These are phyloP conservation scores for Ustilago tritici DNA, from an alignment of 1,284 basidiomycete genomes.

Conservation along the genomic window DNA sequence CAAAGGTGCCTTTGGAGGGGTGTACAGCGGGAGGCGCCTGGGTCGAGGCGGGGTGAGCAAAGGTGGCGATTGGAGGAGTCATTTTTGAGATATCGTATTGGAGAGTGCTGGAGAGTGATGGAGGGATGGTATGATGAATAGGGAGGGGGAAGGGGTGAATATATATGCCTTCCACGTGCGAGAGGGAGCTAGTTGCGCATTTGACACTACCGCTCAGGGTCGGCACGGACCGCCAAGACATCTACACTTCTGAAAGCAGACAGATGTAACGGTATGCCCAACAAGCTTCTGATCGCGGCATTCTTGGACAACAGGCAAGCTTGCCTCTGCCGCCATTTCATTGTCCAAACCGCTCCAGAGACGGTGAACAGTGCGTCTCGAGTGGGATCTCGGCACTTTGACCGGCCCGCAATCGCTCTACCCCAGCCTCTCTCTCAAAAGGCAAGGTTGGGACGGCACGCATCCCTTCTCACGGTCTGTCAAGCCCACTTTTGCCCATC, in stretches of 20 bases:
- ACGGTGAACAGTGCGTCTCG: neutral
- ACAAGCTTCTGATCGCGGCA: too few relatives aligned
- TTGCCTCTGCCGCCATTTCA: too few relatives aligned
- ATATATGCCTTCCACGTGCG: neutral
- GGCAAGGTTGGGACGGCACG: neutral
- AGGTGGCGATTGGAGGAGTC: slow-evolving; percentile 60
- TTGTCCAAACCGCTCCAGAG: neutral
- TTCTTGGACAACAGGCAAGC: too few relatives aligned
- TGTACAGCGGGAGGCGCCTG: slow-evolving; percentile 5
- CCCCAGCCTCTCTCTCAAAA: too few relatives aligned
- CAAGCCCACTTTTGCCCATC: too few relatives aligned
- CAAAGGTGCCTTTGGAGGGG: slow-evolving; percentile 41
- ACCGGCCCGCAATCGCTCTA: neutral
- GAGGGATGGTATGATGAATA: neutral
- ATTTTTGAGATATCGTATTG: slow-evolving; percentile 17
- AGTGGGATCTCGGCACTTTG: slow-evolving; percentile 5
- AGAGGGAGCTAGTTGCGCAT: too few relatives aligned
- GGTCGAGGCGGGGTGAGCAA: slow-evolving; percentile 19
- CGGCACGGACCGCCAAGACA: neutral
- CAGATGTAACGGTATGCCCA: too few relatives aligned
- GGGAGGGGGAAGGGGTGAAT: neutral
- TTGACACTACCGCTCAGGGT: too few relatives aligned
- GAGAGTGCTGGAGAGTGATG: neutral
- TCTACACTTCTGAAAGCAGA: too few relatives aligned
- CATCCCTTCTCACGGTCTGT: neutral